Conservation (phyloP, 805 yeast genomes). For the Monosporozyma solicola region DNA sequence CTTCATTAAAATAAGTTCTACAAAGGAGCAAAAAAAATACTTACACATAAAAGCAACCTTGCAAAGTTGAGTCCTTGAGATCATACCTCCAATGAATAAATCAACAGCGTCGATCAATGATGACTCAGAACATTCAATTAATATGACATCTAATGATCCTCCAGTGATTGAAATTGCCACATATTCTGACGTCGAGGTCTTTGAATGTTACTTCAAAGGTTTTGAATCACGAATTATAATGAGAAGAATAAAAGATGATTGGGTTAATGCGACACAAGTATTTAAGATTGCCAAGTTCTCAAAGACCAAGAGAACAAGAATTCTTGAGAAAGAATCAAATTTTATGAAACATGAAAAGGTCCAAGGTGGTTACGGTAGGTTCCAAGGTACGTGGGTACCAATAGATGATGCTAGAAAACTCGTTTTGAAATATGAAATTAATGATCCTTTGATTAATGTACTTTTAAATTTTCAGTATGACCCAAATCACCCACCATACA, state of each 20-base stretch:
- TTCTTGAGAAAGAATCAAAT: conserved; percentile 66
- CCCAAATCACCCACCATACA: conserved; percentile 37
- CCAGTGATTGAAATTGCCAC: conserved; percentile 32
- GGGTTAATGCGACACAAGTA: conserved; percentile 87
- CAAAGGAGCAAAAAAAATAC: neutral
- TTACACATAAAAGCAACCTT: neutral
- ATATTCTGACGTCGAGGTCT: conserved; percentile 44
- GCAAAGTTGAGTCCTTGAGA: neutral
- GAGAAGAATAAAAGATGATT: conserved; percentile 85
- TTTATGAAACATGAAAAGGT: conserved; percentile 61
- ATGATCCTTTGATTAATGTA: conserved; percentile 39
- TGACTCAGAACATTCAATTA: neutral
- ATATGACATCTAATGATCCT: neutral
- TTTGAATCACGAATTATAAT: conserved; percentile 36
- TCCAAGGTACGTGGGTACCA: conserved; percentile 86
- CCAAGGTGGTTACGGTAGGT: conserved; percentile 79
- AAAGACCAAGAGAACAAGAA: conserved; percentile 69
- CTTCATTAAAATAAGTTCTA: neutral
- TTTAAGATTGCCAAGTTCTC: conserved; percentile 70
- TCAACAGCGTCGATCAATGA: neutral
- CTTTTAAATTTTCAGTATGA: conserved; percentile 48
- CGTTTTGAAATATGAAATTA: conserved; percentile 43
- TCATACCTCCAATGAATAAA: neutral
- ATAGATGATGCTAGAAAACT: conserved; percentile 52
- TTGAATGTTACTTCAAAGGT: conserved; percentile 57